Percentiles rank a stretch among this genome's conserved stretches.
phyloP scores from a whole-genome alignment of 257 asterid genomes.

The Phtheirospermum japonicum region DNA sequence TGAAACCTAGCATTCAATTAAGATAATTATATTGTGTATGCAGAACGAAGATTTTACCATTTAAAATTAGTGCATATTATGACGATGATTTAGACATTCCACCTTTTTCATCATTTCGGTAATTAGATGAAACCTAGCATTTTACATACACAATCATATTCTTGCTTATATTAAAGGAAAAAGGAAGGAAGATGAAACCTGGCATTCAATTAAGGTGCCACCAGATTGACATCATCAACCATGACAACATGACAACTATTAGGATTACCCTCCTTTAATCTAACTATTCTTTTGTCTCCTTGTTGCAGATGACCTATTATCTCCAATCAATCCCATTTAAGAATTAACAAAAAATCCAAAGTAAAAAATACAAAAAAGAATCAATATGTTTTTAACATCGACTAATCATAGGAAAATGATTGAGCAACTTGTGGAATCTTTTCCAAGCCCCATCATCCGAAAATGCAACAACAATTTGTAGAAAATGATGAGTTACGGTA shows the following conservation, averaged over 20 bases:
- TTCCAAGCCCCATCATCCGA: slow-evolving; percentile 99
- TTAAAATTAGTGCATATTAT: too few relatives aligned
- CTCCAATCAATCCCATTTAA: slow-evolving; percentile 9
- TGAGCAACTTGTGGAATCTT: slow-evolving; percentile 83
- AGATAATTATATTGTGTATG: too few relatives aligned
- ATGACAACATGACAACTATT: slow-evolving; percentile 88
- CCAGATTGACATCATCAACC: slow-evolving; percentile 98
- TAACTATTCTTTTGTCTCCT: slow-evolving; percentile 87
- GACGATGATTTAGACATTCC: too few relatives aligned
- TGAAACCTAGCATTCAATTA: too few relatives aligned
- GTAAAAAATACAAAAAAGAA: slow-evolving; percentile 6
- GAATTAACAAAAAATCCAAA: slow-evolving; percentile 18
- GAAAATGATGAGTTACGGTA: slow-evolving; percentile 15
- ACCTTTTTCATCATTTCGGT: too few relatives aligned
- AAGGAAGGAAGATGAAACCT: slow-evolving; percentile 51
- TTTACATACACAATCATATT: too few relatives aligned
- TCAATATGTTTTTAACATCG: background rate
- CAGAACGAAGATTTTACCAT: too few relatives aligned
- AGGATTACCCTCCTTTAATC: slow-evolving; percentile 90
- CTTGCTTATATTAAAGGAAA: background rate
- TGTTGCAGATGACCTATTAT: slow-evolving; percentile 90
- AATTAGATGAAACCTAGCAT: too few relatives aligned
- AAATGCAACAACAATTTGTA: slow-evolving; percentile 82
- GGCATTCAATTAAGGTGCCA: slow-evolving; percentile 92
- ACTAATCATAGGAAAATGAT: slow-evolving; percentile 71